These are phyloP conservation scores for Aspergillus fijiensis DNA, from an alignment of 2,329 filamentous ascomycete genomes.

Conservation along the genomic window DNA sequence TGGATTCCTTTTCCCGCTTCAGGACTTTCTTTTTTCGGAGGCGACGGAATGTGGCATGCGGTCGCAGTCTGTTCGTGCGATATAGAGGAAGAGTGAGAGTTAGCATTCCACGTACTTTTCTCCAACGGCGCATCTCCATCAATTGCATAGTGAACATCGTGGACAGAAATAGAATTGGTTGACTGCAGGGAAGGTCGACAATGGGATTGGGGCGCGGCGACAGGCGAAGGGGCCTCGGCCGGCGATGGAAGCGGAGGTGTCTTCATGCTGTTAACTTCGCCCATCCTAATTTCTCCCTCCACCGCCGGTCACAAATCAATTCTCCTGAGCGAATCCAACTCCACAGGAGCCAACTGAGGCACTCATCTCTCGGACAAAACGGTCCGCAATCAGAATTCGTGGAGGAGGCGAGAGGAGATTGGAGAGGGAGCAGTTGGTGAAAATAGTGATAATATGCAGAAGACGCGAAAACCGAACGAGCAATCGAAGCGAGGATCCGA, in stretches of 20 bases:
- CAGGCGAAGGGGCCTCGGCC: slow-evolving; percentile 36
- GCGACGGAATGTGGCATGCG: slow-evolving; percentile 11
- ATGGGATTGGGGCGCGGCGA: slow-evolving; percentile 27
- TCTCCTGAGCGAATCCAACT: slow-evolving; percentile 34
- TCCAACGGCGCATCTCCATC: slow-evolving; percentile 16
- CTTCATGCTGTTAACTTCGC: slow-evolving; percentile 39
- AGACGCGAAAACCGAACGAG: background rate
- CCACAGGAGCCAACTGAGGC: slow-evolving; percentile 29
- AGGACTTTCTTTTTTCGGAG: slow-evolving; percentile 21
- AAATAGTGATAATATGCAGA: background rate
- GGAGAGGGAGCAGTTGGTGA: too few species aligned
- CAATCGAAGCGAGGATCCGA: background rate
- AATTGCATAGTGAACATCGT: slow-evolving; percentile 18
- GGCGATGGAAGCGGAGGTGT: slow-evolving; percentile 43
- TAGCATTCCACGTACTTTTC: slow-evolving; percentile 20
- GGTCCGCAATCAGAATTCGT: slow-evolving; percentile 19
- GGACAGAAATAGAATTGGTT: slow-evolving; percentile 19
- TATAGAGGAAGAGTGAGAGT: slow-evolving; percentile 18
- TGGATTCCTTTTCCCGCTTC: slow-evolving; percentile 23
- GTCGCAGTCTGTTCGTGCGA: slow-evolving; percentile 22
- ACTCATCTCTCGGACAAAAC: slow-evolving; percentile 38
- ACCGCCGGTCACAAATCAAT: slow-evolving; percentile 34
- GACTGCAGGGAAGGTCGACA: slow-evolving; percentile 29
- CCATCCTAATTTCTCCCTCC: slow-evolving; percentile 35
- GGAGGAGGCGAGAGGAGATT: background rate